Base-by-base conservation (phyloP, 2,329 filamentous ascomycete species). In the Plenodomus biglobosus region DNA sequence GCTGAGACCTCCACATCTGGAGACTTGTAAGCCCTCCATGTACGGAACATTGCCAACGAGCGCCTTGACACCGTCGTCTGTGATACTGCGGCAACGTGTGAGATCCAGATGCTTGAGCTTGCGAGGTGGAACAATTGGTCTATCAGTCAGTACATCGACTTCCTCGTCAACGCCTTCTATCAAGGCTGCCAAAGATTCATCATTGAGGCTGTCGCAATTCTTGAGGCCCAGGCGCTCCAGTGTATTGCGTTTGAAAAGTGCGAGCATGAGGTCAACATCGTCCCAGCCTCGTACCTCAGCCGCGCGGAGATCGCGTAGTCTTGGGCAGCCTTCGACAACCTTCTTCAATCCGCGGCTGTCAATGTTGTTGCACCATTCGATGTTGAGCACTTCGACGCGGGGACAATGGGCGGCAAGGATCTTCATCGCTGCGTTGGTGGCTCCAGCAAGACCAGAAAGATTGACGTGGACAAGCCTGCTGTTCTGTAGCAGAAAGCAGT, bases 281-380 rank as follows among this genome's bases (percentile, higher is more conserved):
- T 91, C 83, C 67, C 95, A 94, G 0, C 91, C 90, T 46, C 79
- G 80, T 20, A 96, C 81, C 70, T 96, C 91, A 39, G 89, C 86
- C 8, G 88, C 90, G 49, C 90, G 83, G 22, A 99, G 76, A 61
- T 97, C 92, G 44, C 78, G 86, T 45, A 99, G 75, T 44, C 79
- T 85, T 0, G 80, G 77, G 64, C 94, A 97, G 2, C 81, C 81
- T 50, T 87, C 78, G 1, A 96, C 76, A 1, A 99, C 80, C 42
- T 81, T 81, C 55, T 80, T 83, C 44, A 97, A 76, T 3, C 91
- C 92, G 11, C 82, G 78, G 8, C 89, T 87, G 64, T 94, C 87
- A 66, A 96, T 84, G 52, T 90, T 87, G 57, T 85, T 85, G 75
- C 94, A 99, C 90, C 92, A 97, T 0, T 91, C 95, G 17, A 97